Percentiles rank a stretch among this genome's conserved stretches.
Evolutionary conservation across 495 filamentous ascomycete species (phyloP).

Genomic region (Xylaria intraflava): DNA sequence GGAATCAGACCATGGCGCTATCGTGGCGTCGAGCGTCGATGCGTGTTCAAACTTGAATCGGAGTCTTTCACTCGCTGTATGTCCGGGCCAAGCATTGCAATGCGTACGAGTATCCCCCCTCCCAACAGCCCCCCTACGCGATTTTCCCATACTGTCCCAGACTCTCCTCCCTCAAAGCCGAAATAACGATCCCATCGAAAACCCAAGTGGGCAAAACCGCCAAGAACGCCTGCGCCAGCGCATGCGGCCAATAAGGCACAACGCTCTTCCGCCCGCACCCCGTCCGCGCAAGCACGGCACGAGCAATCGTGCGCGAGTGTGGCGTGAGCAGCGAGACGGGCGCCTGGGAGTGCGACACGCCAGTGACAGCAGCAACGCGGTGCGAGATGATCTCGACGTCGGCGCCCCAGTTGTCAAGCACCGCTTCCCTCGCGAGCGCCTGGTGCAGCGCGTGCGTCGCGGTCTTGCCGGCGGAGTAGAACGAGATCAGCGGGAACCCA

Average conservation of each 20-base stretch:
- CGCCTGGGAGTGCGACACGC: conserved; percentile 5
- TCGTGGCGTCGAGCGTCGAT: too few relatives aligned
- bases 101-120: not conserved
- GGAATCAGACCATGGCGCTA: too few relatives aligned
- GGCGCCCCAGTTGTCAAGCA: not conserved
- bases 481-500: conserved; percentile 19
- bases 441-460: conserved; percentile 13
- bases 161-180: conserved; percentile 2
- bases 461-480: conserved; percentile 21
- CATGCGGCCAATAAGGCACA: conserved; percentile 26
- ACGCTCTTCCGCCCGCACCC: conserved; percentile 21
- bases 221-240: conserved; percentile 11
- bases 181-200: not conserved
- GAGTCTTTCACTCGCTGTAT: too few relatives aligned
- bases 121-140: not conserved
- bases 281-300: conserved; percentile 20
- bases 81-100: too few relatives aligned
- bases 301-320: conserved; percentile 19
- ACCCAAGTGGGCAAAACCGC: not conserved
- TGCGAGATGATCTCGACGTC: conserved; percentile 23
- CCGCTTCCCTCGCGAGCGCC: not conserved
- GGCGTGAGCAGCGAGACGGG: conserved; percentile 15
- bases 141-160: not conserved
- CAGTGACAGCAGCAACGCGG: conserved; percentile 17
- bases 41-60: too few relatives aligned